Percentiles rank a stretch among this genome's conserved stretches.
phyloP scores from a whole-genome alignment of 495 filamentous ascomycete genomes.

The Collariella sp. region DNA sequence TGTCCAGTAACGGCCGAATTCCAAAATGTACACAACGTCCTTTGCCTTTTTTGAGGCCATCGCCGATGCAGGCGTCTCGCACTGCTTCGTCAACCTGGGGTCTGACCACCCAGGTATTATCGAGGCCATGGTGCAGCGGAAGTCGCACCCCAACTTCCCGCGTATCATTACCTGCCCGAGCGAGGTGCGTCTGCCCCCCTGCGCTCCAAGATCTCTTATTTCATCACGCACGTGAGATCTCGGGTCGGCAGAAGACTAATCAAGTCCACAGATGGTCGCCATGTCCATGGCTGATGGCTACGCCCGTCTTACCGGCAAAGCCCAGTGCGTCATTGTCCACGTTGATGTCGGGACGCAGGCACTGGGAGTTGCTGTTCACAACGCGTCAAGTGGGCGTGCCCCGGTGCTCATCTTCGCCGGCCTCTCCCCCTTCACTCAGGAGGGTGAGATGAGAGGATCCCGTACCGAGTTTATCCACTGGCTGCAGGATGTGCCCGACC shows the following conservation, averaged over 20 bases:
- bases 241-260: too few species aligned
- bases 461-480: constrained; percentile 96
- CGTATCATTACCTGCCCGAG: constrained; percentile 89
- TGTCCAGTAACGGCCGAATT: background rate
- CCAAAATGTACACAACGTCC: constrained; percentile 43
- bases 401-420: constrained; percentile 90
- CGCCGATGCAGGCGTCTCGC: constrained; percentile 81
- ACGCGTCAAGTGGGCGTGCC: constrained; percentile 75
- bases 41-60: constrained; percentile 92
- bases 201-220: background rate
- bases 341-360: constrained; percentile 96
- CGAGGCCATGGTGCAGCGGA: constrained; percentile 80
- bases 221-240: constrained; percentile 6
- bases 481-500: constrained; percentile 94
- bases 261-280: constrained; percentile 70
- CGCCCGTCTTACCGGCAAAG: constrained; percentile 74
- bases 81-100: constrained; percentile 94
- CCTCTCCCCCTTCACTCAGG: constrained; percentile 78
- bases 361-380: constrained; percentile 80
- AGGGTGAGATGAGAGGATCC: constrained; percentile 81
- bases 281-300: constrained; percentile 96
- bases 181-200: constrained; percentile 45
- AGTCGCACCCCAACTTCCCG: constrained; percentile 60
- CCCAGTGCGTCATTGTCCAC: constrained; percentile 89
- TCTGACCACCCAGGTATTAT: constrained; percentile 90